Conservation (phyloP, 441 rosid species). For the Corymbia citriodora region DNA sequence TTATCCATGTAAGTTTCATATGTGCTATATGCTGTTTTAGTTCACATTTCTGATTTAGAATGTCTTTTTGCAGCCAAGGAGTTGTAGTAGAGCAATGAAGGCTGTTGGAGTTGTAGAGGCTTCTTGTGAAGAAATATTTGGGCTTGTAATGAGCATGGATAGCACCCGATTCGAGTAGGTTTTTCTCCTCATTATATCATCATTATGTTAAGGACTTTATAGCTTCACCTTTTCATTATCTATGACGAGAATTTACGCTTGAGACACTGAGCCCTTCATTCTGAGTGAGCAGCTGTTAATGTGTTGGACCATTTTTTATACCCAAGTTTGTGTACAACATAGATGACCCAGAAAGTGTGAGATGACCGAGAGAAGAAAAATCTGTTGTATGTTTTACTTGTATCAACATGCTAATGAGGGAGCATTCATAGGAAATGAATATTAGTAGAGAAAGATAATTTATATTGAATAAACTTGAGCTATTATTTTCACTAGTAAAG, state of each 20-base stretch:
- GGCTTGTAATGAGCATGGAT: constrained; percentile 99
- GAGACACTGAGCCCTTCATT: neutral
- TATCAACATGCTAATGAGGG: neutral
- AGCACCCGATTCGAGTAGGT: constrained; percentile 98
- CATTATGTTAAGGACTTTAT: neutral
- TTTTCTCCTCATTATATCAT: constrained; percentile 15
- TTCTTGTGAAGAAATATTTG: constrained; percentile 96
- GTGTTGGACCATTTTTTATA: neutral
- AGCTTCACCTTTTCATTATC: neutral
- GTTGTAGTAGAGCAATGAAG: constrained; percentile 99
- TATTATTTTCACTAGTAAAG: neutral
- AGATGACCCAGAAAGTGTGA: neutral
- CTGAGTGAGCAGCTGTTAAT: neutral
- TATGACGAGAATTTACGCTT: neutral
- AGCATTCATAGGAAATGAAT: neutral
- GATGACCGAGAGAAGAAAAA: neutral
- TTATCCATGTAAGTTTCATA: constrained; percentile 3
- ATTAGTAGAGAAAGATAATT: neutral
- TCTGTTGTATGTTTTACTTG: neutral
- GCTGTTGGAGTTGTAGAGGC: constrained; percentile 99
- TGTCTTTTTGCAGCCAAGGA: constrained; percentile 72
- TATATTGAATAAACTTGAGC: neutral
- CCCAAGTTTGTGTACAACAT: neutral
- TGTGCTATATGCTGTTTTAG: constrained; percentile 14
- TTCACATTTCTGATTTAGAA: constrained; percentile 13